Conservation (phyloP, 495 filamentous ascomycete genomes). For the Xylaria longipes region DNA sequence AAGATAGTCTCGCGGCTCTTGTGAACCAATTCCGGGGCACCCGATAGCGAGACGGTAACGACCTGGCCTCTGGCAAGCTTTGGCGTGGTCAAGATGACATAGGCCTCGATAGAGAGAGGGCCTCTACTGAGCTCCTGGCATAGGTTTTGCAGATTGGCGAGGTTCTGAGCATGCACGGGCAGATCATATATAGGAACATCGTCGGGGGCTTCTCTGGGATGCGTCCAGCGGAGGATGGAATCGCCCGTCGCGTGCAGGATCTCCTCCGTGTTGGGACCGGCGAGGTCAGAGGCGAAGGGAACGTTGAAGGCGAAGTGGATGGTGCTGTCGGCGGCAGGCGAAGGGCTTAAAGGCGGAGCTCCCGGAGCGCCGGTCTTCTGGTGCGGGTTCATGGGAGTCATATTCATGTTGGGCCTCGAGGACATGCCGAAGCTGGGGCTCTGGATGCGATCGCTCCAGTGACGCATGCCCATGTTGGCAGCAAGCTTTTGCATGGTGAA, state of each 20-base stretch:
- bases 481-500: conserved; percentile 88
- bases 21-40: conserved; percentile 80
- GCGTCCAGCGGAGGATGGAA: conserved; percentile 87
- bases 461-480: conserved; percentile 79
- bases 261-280: conserved; percentile 89
- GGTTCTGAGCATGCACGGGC: conserved; percentile 85
- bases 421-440: conserved; percentile 81
- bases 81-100: conserved; percentile 81
- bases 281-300: conserved; percentile 88
- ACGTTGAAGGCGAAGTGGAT: conserved; percentile 89
- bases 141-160: conserved; percentile 74
- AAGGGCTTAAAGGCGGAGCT: conserved; percentile 67
- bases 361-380: conserved; percentile 70
- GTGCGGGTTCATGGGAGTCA: conserved; percentile 69
- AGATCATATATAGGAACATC: conserved; percentile 83
- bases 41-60: conserved; percentile 88
- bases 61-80: conserved; percentile 76
- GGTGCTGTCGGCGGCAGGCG: conserved; percentile 68
- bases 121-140: conserved; percentile 77
- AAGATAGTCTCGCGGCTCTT: conserved; percentile 84
- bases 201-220: conserved; percentile 83
- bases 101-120: conserved; percentile 75
- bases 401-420: conserved; percentile 72
- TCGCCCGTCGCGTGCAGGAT: conserved; percentile 86
- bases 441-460: conserved; percentile 92